Evolutionary conservation across 306 rosid species (phyloP).

Genomic region (Vigna radiata): DNA sequence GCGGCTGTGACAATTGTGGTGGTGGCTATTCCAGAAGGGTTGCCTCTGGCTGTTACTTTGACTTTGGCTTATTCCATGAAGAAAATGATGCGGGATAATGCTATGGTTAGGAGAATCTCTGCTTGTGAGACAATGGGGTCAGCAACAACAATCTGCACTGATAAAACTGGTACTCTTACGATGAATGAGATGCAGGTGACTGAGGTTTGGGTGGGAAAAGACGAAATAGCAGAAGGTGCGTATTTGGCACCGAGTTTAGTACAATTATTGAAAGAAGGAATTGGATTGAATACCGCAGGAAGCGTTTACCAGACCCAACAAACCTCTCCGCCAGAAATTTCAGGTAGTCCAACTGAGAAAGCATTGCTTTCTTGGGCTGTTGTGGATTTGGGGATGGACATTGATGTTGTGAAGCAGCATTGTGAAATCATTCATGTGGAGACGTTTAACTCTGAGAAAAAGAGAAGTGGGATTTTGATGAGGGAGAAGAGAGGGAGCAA

Average conservation of each 20-base stretch:
- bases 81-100: constrained; percentile 6
- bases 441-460: constrained; percentile 10
- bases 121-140: too few species aligned
- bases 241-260: not conserved
- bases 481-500: not conserved
- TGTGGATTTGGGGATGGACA: not conserved
- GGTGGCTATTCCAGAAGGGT: constrained; percentile 6
- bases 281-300: constrained; percentile 1
- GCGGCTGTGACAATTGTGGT: constrained; percentile 12
- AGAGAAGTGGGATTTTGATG: constrained; percentile 12
- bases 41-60: constrained; percentile 2
- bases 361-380: constrained; percentile 23
- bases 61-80: constrained; percentile 16
- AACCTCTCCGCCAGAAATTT: not conserved
- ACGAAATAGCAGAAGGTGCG: not conserved
- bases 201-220: not conserved
- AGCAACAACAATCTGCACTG: too few species aligned
- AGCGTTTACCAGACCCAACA: not conserved
- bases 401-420: not conserved
- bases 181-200: too few species aligned
- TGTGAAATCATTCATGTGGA: constrained; percentile 4
- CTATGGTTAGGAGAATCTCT: too few species aligned
- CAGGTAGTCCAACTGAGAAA: constrained; percentile 15
- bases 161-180: too few species aligned
- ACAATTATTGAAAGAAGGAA: not conserved